Evolutionary conservation across 2,329 filamentous ascomycete genomes (phyloP).

Genomic region (Fusarium drepaniforme): DNA sequence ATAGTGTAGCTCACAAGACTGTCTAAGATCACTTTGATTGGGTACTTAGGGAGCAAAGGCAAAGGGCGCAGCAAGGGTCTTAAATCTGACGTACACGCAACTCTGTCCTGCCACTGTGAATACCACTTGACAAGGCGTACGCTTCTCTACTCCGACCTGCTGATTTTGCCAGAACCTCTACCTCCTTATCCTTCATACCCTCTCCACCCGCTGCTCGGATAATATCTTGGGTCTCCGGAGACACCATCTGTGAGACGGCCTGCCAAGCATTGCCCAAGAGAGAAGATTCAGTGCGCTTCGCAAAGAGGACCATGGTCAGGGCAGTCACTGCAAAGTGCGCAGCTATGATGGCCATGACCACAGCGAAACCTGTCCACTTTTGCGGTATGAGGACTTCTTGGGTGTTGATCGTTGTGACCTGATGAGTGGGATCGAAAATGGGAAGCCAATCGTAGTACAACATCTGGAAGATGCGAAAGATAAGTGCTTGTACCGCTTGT

Average conservation of each 20-base stretch:
- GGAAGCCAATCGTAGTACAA: conserved; percentile 10
- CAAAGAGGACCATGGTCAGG: conserved; percentile 2
- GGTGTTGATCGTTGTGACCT: neutral
- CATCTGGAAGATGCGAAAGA: conserved; percentile 23
- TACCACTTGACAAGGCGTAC: neutral
- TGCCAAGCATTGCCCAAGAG: conserved; percentile 19
- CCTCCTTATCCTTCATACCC: conserved; percentile 10
- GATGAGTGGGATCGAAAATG: neutral
- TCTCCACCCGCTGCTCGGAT: conserved; percentile 1
- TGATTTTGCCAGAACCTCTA: neutral
- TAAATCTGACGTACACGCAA: neutral
- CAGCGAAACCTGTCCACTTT: neutral
- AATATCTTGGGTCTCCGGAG: conserved; percentile 1
- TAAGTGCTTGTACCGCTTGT: neutral
- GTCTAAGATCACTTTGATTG: too few relatives aligned
- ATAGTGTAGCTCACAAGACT: too few relatives aligned
- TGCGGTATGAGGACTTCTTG: neutral
- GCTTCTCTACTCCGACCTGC: neutral
- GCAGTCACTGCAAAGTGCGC: neutral
- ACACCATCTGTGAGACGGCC: conserved; percentile 19
- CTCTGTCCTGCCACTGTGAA: neutral
- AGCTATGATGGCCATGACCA: accelerated
- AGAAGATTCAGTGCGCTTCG: neutral
- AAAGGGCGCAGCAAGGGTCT: neutral
- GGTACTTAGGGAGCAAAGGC: too few relatives aligned